Evolutionary conservation across 2,329 filamentous ascomycete species (phyloP).

Genomic region (Fusarium sarcochroum): DNA sequence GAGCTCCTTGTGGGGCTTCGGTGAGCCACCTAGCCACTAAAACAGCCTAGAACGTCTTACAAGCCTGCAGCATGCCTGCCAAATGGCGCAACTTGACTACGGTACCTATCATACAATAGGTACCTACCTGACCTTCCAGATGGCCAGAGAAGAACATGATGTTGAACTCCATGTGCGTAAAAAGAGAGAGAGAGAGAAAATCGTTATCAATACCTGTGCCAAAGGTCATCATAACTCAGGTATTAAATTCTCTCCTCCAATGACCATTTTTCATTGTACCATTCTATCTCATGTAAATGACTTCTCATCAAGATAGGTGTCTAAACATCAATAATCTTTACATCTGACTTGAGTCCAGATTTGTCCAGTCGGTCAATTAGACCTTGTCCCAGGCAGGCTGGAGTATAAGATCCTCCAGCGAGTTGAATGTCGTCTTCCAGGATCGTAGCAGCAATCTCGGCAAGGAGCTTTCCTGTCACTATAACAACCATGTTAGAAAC

Average conservation of each 20-base stretch:
- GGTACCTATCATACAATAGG: no score
- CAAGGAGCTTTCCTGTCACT: slow-evolving; percentile 76
- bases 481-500: slow-evolving; percentile 18
- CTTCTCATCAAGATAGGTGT: background rate
- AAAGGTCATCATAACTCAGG: no score
- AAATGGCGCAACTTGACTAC: background rate
- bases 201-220: no score
- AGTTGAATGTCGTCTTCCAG: slow-evolving; percentile 73
- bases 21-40: slow-evolving; percentile 8
- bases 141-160: background rate
- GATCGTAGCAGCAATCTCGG: slow-evolving; percentile 75
- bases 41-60: background rate
- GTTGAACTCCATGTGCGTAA: no score
- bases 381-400: slow-evolving; percentile 77
- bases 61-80: slow-evolving; percentile 12
- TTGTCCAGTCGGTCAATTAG: slow-evolving; percentile 74
- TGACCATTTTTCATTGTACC: background rate
- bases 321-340: slow-evolving; percentile 56
- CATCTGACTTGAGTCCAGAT: slow-evolving; percentile 74
- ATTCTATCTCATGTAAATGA: slow-evolving; percentile 17
- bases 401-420: slow-evolving; percentile 78
- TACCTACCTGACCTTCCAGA: no score
- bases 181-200: no score
- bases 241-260: no score
- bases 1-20: slow-evolving; percentile 13